A percentile compares a stretch with the other conserved stretches of the same genome.
These are phyloP conservation scores for Blastocystis sp. DNA, from an alignment of 352 stramenopile genomes.

Conservation along the genomic window DNA sequence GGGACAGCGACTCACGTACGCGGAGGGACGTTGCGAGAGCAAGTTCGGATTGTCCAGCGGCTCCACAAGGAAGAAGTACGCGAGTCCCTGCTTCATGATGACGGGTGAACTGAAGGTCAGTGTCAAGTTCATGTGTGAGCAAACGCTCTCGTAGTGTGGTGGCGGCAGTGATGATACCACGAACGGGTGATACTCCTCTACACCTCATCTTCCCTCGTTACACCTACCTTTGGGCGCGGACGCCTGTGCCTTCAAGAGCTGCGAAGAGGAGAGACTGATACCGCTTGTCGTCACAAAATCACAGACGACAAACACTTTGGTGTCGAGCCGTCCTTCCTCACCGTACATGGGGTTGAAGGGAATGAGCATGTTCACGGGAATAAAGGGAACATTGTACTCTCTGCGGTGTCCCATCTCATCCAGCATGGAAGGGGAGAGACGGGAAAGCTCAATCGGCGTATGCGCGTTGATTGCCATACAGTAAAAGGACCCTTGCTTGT, in stretches of 20 bases:
- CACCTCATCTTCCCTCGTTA: not conserved
- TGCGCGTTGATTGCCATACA: not conserved
- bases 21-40: not conserved
- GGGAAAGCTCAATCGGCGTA: not conserved
- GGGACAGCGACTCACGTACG: not conserved
- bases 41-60: not conserved
- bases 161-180: not conserved
- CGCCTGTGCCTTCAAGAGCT: conserved; percentile 2
- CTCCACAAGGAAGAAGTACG: conserved; percentile 10
- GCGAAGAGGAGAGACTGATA: not conserved
- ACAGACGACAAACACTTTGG: conserved; percentile 13
- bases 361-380: not conserved
- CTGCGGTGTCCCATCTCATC: not conserved
- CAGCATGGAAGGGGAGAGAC: not conserved
- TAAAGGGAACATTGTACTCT: not conserved
- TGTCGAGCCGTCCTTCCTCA: not conserved
- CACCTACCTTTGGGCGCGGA: not conserved
- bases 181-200: not conserved
- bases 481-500: conserved; percentile 8
- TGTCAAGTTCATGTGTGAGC: conserved; percentile 1
- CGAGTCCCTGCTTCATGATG: not conserved
- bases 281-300: not conserved
- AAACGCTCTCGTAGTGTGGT: not conserved
- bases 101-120: not conserved
- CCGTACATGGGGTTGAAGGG: not conserved